Conservation (phyloP, 164 flowering plant species). For the Magnolia changhungtana region DNA sequence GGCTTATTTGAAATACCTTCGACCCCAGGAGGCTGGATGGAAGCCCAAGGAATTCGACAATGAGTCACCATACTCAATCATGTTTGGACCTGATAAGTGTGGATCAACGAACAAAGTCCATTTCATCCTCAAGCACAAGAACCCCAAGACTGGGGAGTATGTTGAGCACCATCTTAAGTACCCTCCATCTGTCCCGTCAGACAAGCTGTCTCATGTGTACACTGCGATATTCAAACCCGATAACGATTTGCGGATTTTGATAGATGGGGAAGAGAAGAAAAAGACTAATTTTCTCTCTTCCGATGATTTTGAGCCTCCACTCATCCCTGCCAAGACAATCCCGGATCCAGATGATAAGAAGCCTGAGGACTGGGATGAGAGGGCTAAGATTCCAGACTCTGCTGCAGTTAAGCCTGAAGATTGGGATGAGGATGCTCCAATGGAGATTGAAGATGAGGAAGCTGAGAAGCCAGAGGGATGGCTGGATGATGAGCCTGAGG, state of each 20-base stretch:
- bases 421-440: slow-evolving; percentile 98
- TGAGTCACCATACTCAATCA: slow-evolving; percentile 89
- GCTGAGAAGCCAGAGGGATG: slow-evolving; percentile 98
- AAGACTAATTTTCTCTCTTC: slow-evolving; percentile 65
- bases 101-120: slow-evolving; percentile 94
- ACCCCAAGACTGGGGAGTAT: slow-evolving; percentile 84
- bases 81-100: slow-evolving; percentile 99
- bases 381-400: slow-evolving; percentile 87
- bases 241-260: slow-evolving; percentile 59
- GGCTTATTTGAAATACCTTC: slow-evolving; percentile 87
- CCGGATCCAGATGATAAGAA: slow-evolving; percentile 96
- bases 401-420: slow-evolving; percentile 89
- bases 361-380: slow-evolving; percentile 99
- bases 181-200: slow-evolving; percentile 87
- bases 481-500: slow-evolving; percentile 98
- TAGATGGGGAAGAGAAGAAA: slow-evolving; percentile 96
- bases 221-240: slow-evolving; percentile 79
- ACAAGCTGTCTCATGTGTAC: slow-evolving; percentile 85
- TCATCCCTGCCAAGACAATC: slow-evolving; percentile 78
- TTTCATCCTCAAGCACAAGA: slow-evolving; percentile 91
- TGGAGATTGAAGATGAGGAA: slow-evolving; percentile 94
- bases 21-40: slow-evolving; percentile 99
- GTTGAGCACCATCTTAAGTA: slow-evolving; percentile 88
- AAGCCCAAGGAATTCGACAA: slow-evolving; percentile 69
- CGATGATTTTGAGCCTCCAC: slow-evolving; percentile 87